These are phyloP conservation scores for Pyracantha coccinea DNA, from an alignment of 331 rosid genomes.

Conservation along the genomic window DNA sequence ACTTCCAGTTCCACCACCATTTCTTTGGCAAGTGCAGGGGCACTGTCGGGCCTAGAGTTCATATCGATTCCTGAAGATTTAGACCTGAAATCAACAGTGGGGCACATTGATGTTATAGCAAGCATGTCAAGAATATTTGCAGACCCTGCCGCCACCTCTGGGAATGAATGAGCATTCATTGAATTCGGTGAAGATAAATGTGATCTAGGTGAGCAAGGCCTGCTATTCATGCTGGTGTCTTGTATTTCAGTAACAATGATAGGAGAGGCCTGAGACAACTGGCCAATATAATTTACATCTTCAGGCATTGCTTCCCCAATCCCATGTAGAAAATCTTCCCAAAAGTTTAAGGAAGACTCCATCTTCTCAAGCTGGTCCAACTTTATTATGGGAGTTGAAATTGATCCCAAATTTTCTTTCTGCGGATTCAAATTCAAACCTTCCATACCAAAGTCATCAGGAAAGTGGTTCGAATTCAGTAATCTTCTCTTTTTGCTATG, in stretches of 20 bases:
- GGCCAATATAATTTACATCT: neutral
- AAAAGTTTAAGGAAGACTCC: constrained; percentile 26
- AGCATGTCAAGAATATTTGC: constrained; percentile 7
- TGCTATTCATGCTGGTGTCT: constrained; percentile 1
- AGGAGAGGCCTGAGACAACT: constrained; percentile 12
- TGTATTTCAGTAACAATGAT: constrained; percentile 13
- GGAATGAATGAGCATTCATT: constrained; percentile 14
- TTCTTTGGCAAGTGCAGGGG: neutral
- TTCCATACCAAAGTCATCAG: constrained; percentile 12
- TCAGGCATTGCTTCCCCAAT: neutral
- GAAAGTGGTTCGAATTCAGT: neutral
- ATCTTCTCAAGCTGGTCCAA: constrained; percentile 30
- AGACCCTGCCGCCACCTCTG: constrained; percentile 9
- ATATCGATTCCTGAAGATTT: constrained; percentile 21
- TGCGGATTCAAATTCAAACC: constrained; percentile 3
- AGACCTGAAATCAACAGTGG: neutral
- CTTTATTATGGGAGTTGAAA: constrained; percentile 8
- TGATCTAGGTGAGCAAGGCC: constrained; percentile 16
- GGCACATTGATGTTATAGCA: constrained; percentile 7
- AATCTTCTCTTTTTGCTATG: constrained; percentile 29
- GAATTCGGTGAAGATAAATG: constrained; percentile 17
- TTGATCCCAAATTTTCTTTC: constrained; percentile 4
- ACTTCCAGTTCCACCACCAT: neutral
- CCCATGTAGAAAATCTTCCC: constrained; percentile 21
- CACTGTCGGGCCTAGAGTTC: constrained; percentile 19